Conservation (phyloP, 2,329 filamentous ascomycete species). For the Chaetothyriales sp. region DNA sequence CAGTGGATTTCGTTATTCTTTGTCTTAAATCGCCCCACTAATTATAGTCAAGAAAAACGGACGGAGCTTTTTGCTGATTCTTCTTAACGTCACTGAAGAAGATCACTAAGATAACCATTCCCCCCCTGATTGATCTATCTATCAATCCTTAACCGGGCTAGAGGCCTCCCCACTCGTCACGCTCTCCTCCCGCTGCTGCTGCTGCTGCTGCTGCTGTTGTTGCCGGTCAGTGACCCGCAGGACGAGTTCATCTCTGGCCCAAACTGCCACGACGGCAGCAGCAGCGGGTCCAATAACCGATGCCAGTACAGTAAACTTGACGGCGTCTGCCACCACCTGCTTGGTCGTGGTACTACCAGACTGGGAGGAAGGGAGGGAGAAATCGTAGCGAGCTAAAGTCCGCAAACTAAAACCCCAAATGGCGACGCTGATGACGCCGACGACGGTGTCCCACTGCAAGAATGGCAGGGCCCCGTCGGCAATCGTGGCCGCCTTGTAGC, state of each 20-base stretch:
- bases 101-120: not conserved
- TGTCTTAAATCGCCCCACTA: too few species aligned
- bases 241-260: slow-evolving; percentile 35
- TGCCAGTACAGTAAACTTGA: slow-evolving; percentile 24
- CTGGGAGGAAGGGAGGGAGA: too few species aligned
- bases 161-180: not conserved
- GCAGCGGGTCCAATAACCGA: slow-evolving; percentile 31
- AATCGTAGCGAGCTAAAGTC: slow-evolving; percentile 18
- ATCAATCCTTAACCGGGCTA: not conserved
- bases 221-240: slow-evolving; percentile 10
- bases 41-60: too few species aligned
- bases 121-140: not conserved
- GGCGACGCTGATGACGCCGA: slow-evolving; percentile 28
- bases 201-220: not conserved
- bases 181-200: too few species aligned
- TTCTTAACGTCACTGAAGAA: not conserved
- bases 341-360: slow-evolving; percentile 18
- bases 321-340: slow-evolving; percentile 18
- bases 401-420: slow-evolving; percentile 32
- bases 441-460: slow-evolving; percentile 35
- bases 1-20: too few species aligned
- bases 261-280: slow-evolving; percentile 31
- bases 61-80: too few species aligned
- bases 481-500: slow-evolving; percentile 21
- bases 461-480: slow-evolving; percentile 31